Base-by-base conservation (phyloP, 192 early-diverging fungal species). In the Rhizophagus prolifer region DNA sequence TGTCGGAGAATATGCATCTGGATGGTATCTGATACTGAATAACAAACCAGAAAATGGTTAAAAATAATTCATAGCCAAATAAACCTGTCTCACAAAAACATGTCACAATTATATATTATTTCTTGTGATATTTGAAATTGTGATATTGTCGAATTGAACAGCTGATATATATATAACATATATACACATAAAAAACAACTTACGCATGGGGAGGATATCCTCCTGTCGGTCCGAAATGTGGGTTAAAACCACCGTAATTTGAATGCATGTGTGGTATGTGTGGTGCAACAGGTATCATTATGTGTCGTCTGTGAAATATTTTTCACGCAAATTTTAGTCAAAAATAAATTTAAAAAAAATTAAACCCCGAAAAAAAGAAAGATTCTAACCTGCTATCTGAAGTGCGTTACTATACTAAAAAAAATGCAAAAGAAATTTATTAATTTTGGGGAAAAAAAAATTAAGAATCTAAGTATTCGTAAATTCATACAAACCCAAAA, bases 221-320 rank as follows among this genome's bases (percentile, higher is more conserved):
- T 30, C 70, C 70, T 2, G 70, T 28, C 1, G 65, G 23, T 4
- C 70, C 70, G 25, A 72, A 72, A 58, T 72, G 68, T 70, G 41
- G 54, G 54, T 70, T 36, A 23, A 72, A 58, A 34, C 47, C 31
- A 28, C 47, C 47, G 50, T 54, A 72, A 54, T 30, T 72, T 50
- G 70, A 72, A 72, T 72, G 70, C 50, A 72, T 72, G 21, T 72
- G 70, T 58, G 70, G n/a, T n/a, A 72, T 72, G 21, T 72, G 30
- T 58, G 70, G 19, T 19, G 70, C 54, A 36, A 72, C 47, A 1
- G 70, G 70, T 36, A 72, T 59, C 46, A 72, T 72, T 30, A 72
- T 50, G 70, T 58, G 23, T 13, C 70, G 50, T 41, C 7, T 41
- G 41, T 4, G 13, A 34, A 13, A 36, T n/a, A 67, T n/a, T 44